Base-by-base conservation (phyloP, 1,139 yeast species). In the Zhuliangozyma blackwelliae region DNA sequence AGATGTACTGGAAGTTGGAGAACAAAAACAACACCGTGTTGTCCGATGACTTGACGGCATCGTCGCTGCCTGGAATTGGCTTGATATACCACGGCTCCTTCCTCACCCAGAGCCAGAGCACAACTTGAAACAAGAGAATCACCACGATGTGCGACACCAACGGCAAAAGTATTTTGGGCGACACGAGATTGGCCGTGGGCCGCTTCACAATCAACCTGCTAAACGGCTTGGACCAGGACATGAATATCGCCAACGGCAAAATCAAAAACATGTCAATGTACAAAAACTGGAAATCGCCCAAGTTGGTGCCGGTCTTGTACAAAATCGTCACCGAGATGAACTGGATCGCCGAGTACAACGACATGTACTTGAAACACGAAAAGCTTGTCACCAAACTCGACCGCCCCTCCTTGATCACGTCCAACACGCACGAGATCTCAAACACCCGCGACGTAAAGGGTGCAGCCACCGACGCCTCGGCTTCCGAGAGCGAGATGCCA, bases 401-500 rank as follows among this genome's bases (percentile, higher is more conserved):
- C 45, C 99, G 73, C 10, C 99, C 99, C 59, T 94, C 98, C 50
- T 77, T 80, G 41, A 92, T 88, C 5, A 94, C 92, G 54, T 87
- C 89, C 47, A 88, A 63, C 22, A 92, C 96, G 65, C 98, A 92
- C 2, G 96, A 81, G 30, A 92, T 89, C 49, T 92, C 96, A 62
- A 92, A 92, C 1, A 77, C 61, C 35, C 94, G 74, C 1, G 96
- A 87, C 0, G 99, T 94, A 57, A 92, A 92, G 2, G 99, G 98
- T 0, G 98, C 97, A 1, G 98, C 98, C 16, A 94, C 97, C 5
- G 96, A 86, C 0, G 98, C 98, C 57, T 92, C 99, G 0, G 98
- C 98, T 56, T 92, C 98, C 25, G 96, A 86, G 34, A 92, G 68
- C 0, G 97, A 90, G 25, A 94, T 81, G 16, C 99, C 98, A 32